A percentile compares a stretch with the other conserved stretches of the same genome.
Conservation (phyloP, 1,284 basidiomycete species). For the Athelia psychrophila region DNA sequence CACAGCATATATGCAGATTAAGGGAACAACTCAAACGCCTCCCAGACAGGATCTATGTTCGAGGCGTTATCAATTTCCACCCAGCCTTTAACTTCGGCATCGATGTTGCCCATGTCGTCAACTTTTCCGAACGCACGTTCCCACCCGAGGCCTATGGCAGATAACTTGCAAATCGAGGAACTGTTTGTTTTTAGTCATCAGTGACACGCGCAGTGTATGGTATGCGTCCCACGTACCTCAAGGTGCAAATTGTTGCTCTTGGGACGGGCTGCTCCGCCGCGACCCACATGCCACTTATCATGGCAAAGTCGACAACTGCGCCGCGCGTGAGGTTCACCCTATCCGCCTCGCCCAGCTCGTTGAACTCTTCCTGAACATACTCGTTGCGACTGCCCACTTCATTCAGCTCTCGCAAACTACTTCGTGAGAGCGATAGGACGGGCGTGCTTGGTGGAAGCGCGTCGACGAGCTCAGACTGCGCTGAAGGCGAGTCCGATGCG, state of each 20-base stretch:
- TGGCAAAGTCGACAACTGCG: slow-evolving; percentile 64
- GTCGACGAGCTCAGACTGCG: slow-evolving; percentile 38
- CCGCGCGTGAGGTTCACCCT: slow-evolving; percentile 52
- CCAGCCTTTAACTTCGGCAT: slow-evolving; percentile 48
- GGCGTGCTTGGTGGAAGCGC: slow-evolving; percentile 34
- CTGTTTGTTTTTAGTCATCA: slow-evolving; percentile 29
- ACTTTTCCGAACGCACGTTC: slow-evolving; percentile 56
- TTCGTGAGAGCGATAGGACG: slow-evolving; percentile 44
- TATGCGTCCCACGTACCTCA: slow-evolving; percentile 41
- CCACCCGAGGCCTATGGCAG: slow-evolving; percentile 63
- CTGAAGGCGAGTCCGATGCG: slow-evolving; percentile 56
- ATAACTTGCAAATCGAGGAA: slow-evolving; percentile 57
- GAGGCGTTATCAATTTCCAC: slow-evolving; percentile 59
- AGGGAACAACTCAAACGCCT: slow-evolving; percentile 42
- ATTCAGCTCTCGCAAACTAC: slow-evolving; percentile 38
- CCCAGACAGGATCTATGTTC: slow-evolving; percentile 50
- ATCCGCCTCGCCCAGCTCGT: slow-evolving; percentile 33
- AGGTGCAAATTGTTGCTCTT: slow-evolving; percentile 51
- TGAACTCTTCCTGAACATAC: slow-evolving; percentile 56
- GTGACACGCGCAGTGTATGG: not conserved
- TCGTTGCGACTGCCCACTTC: slow-evolving; percentile 47
- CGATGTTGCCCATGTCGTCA: slow-evolving; percentile 42
- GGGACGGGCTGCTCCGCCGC: slow-evolving; percentile 42
- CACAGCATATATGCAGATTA: not conserved
- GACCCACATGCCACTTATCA: slow-evolving; percentile 59